Base-by-base conservation (phyloP, 495 filamentous ascomycete genomes). In the Diplogelasinospora grovesii region DNA sequence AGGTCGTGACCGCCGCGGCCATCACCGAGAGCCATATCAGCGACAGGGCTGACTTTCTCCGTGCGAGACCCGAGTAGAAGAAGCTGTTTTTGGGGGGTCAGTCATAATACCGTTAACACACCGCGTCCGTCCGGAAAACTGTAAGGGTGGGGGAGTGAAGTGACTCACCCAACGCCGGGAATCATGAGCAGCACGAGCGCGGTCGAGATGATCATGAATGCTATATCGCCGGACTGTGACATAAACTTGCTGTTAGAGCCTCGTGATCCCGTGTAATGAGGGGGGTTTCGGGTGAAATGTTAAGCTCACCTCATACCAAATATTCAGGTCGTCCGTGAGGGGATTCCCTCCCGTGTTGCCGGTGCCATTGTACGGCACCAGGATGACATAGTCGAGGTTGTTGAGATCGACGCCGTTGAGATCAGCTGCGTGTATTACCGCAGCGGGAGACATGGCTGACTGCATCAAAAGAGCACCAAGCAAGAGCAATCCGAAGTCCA, bases 121-220 rank as follows among this genome's bases (percentile, higher is more conserved):
- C 7, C n/a, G n/a, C 27, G 27, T 14, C 27, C 4, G 4, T 29
- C 4, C 4, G 27, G 9, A 10, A 4, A 4, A 14, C 27, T n/a
- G n/a, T n/a, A n/a, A n/a, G n/a, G n/a, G n/a, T n/a, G n/a, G n/a
- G n/a, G n/a, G n/a, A 16, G 30, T 16, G 4, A 33, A 33, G 8
- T 18, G 40, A 57, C 64, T 49, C 56, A 68, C 56, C 71, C 90
- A 60, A 97, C 87, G 46, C 90, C 90, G 4, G 90, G 90, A 67
- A 97, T 95, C 90, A 97, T 97, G 54, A 96, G 78, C 45, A 97
- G 65, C 28, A 97, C 89, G 10, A 97, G 76, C 10, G 86, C 90
- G 4, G 90, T 89, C 3, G 86, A 75, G 5, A 78, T 82, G 48
- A 96, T 75, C 65, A 95, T 79, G 82, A 84, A 97, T 15, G 85